Percentiles rank a stretch among this genome's conserved stretches.
phyloP scores from a whole-genome alignment of 208 protist species.

The Porcisia deanei region DNA sequence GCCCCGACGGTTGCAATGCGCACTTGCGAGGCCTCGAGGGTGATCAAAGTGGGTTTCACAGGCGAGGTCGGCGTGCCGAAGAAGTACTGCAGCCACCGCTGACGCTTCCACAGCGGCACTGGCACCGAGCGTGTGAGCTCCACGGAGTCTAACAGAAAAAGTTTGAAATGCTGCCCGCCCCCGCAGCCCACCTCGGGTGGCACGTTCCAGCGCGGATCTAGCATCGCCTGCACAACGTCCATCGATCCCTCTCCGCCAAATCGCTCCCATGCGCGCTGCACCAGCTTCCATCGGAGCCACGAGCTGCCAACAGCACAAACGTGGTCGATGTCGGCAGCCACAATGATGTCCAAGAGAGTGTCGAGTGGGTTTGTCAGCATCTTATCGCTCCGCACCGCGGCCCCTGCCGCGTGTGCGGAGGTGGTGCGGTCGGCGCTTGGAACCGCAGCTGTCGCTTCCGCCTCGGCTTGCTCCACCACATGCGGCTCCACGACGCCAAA shows the following conservation, averaged over 20 bases:
- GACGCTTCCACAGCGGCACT: constrained; percentile 24
- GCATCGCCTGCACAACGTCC: constrained; percentile 16
- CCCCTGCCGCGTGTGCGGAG: background rate
- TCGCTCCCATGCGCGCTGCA: constrained; percentile 49
- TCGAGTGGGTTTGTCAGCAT: constrained; percentile 48
- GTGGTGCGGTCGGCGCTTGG: constrained; percentile 1
- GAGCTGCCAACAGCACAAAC: constrained; percentile 66
- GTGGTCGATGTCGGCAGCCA: constrained; percentile 58
- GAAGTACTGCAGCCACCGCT: constrained; percentile 76
- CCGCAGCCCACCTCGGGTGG: constrained; percentile 32
- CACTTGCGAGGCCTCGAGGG: constrained; percentile 34
- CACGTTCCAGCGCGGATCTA: constrained; percentile 20
- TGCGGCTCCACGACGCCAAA: constrained; percentile 48
- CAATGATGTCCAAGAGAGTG: constrained; percentile 54
- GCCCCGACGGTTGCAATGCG: constrained; percentile 50
- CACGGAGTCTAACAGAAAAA: constrained; percentile 57
- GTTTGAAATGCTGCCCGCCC: constrained; percentile 33
- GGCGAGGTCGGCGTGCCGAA: constrained; percentile 49
- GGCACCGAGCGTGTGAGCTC: constrained; percentile 26
- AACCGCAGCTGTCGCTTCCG: constrained; percentile 9
- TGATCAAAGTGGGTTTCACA: constrained; percentile 46
- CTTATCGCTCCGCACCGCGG: background rate
- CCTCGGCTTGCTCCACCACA: constrained; percentile 38
- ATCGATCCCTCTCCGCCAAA: constrained; percentile 15
- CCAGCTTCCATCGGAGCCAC: constrained; percentile 70